These are phyloP conservation scores for Viridothelium virens DNA, from an alignment of 495 filamentous ascomycete genomes.

Conservation along the genomic window DNA sequence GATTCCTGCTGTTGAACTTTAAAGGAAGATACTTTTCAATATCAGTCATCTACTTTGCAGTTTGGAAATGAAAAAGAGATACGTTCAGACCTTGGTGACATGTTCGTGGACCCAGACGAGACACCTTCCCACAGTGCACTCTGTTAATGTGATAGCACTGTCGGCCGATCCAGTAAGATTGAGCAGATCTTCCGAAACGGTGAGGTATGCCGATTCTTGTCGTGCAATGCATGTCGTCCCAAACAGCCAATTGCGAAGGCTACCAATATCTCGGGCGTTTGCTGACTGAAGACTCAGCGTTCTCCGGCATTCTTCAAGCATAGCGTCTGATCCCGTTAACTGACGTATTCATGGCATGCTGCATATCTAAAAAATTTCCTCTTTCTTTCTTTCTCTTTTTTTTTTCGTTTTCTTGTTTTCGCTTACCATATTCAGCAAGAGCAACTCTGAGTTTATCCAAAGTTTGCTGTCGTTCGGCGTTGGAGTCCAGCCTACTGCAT, in stretches of 20 bases:
- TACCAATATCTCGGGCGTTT: background rate
- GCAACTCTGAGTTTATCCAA: background rate
- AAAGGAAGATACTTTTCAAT: background rate
- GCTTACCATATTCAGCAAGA: constrained; percentile 1
- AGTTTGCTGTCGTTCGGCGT: background rate
- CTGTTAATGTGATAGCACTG: background rate
- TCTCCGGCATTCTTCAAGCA: constrained; percentile 1
- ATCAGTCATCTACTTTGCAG: background rate
- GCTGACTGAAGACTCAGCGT: background rate
- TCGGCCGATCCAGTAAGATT: background rate
- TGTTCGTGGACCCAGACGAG: background rate
- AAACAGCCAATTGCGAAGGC: background rate
- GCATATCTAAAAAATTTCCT: background rate
- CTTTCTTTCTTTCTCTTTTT: background rate
- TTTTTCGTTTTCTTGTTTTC: background rate
- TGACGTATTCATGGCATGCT: background rate
- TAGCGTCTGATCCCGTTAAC: constrained; percentile 2
- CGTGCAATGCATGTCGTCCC: background rate
- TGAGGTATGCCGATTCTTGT: background rate
- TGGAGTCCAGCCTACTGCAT: constrained; percentile 3
- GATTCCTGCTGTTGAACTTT: background rate
- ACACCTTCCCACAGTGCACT: background rate
- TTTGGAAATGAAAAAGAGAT: background rate
- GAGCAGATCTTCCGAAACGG: background rate
- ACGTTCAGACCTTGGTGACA: background rate